These are phyloP conservation scores for Gleditsia sinensis DNA, from an alignment of 306 rosid genomes.

Conservation along the genomic window DNA sequence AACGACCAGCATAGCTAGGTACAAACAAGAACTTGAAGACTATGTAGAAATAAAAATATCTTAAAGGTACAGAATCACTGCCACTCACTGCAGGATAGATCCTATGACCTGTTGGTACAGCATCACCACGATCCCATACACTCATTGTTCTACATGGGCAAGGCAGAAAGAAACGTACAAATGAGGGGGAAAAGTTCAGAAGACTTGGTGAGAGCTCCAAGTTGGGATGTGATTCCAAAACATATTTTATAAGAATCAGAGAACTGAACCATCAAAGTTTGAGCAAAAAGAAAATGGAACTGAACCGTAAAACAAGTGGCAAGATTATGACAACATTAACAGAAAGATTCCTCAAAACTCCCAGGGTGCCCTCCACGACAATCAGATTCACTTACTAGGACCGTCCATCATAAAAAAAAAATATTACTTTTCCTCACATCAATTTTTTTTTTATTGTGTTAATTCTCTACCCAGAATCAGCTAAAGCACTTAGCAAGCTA, in stretches of 20 bases:
- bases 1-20: too few relatives aligned
- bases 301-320: constrained; percentile 22
- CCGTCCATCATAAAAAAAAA: not conserved
- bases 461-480: constrained; percentile 25
- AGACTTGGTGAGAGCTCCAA: not conserved
- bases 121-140: too few relatives aligned
- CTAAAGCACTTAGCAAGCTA: too few relatives aligned
- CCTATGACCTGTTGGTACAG: not conserved
- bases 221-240: constrained; percentile 11
- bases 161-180: not conserved
- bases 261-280: constrained; percentile 25
- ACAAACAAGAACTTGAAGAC: too few relatives aligned
- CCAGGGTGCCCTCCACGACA: not conserved
- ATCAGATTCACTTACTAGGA: constrained; percentile 25
- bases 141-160: not conserved
- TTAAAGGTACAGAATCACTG: too few relatives aligned
- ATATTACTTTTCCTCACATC: not conserved
- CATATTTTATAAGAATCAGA: constrained; percentile 23
- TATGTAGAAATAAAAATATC: too few relatives aligned
- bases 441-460: not conserved
- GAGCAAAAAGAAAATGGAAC: not conserved
- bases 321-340: constrained; percentile 27
- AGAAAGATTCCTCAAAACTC: constrained; percentile 37
- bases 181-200: not conserved
- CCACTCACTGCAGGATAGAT: not conserved